Evolutionary conservation across 345 rosid genomes (phyloP).

Genomic region (Tarenaya hassleriana): DNA sequence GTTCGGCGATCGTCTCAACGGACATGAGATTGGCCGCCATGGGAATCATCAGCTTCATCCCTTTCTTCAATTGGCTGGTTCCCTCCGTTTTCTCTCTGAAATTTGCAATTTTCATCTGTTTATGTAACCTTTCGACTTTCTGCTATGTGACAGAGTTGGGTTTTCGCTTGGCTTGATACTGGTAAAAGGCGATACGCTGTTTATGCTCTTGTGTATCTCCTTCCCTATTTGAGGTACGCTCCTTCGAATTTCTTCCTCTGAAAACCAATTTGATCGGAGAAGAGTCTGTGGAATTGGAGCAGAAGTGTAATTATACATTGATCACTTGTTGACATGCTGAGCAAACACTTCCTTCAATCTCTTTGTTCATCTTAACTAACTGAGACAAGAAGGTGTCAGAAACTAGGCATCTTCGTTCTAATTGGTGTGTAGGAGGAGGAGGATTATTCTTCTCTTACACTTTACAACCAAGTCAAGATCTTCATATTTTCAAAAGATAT

Average conservation of each 20-base stretch:
- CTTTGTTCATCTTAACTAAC: no score
- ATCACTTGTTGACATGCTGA: no score
- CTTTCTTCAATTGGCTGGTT: conserved; percentile 98
- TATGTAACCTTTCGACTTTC: background rate
- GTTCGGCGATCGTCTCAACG: conserved; percentile 45
- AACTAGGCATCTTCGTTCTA: no score
- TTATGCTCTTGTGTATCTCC: conserved; percentile 67
- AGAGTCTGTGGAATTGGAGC: background rate
- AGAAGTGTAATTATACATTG: background rate
- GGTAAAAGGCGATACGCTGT: conserved; percentile 74
- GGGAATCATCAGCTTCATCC: conserved; percentile 89
- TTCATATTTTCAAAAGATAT: no score
- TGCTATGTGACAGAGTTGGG: conserved; percentile 74
- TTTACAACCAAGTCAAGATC: no score
- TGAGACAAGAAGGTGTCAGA: no score
- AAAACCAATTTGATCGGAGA: background rate
- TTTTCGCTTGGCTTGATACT: conserved; percentile 96
- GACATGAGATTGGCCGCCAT: conserved; percentile 81
- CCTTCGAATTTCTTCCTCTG: background rate
- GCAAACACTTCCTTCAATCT: no score
- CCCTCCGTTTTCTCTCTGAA: background rate
- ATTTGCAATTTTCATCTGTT: background rate
- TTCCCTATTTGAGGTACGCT: conserved; percentile 71
- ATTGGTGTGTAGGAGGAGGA: background rate
- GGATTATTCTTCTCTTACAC: no score